phyloP scores from a whole-genome alignment of 345 rosid species.

The Aurinia saxatilis region DNA sequence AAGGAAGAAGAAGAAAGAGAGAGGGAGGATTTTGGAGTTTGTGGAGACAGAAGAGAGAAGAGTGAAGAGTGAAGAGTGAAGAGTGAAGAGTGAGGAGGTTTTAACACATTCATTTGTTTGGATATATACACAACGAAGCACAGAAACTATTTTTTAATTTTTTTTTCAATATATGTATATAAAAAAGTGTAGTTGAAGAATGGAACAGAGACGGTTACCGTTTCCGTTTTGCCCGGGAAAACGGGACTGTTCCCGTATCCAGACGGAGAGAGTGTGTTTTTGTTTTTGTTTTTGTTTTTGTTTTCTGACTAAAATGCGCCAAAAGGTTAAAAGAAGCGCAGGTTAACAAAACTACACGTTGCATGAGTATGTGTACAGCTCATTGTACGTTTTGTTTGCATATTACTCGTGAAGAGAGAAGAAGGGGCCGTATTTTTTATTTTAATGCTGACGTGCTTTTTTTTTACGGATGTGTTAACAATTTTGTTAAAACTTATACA shows the following conservation, averaged over 20 bases:
- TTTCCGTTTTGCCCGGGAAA: constrained; percentile 47
- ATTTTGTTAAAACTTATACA: too few relatives aligned
- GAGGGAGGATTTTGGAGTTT: background rate
- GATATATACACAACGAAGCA: constrained; percentile 64
- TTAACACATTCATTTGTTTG: constrained; percentile 37
- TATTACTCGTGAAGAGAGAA: constrained; percentile 22
- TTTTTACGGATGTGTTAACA: too few relatives aligned
- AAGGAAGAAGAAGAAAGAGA: background rate
- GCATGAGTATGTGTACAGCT: constrained; percentile 18
- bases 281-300: too few relatives aligned
- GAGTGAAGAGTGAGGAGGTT: constrained; percentile 23
- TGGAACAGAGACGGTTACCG: constrained; percentile 28
- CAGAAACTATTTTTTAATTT: background rate
- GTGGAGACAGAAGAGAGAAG: constrained; percentile 24
- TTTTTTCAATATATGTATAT: background rate
- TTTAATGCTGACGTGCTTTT: background rate
- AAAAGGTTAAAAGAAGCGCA: too few relatives aligned
- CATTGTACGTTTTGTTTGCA: constrained; percentile 27
- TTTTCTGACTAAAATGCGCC: background rate
- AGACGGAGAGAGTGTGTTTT: background rate
- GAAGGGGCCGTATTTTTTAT: constrained; percentile 1
- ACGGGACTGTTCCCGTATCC: constrained; percentile 28
- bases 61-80: constrained; percentile 9
- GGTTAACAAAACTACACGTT: background rate
- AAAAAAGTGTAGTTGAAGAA: constrained; percentile 3